A percentile compares a stretch with the other conserved stretches of the same genome.
phyloP scores from a whole-genome alignment of 306 rosid genomes.

The Vigna unguiculata region DNA sequence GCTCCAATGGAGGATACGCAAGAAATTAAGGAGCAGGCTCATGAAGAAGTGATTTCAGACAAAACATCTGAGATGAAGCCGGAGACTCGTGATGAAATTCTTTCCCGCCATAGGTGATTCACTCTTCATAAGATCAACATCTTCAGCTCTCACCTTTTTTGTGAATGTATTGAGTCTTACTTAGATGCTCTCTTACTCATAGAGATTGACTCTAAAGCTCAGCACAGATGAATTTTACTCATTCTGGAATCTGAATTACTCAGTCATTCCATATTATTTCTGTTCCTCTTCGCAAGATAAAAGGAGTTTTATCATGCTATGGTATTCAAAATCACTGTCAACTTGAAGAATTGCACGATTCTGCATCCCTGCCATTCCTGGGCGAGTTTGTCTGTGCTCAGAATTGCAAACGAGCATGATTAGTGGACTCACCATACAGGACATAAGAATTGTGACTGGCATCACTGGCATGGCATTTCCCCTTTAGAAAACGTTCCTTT shows the following conservation, averaged over 20 bases:
- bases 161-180: conserved; percentile 23
- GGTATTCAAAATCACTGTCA: too few relatives aligned
- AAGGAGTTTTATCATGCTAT: not conserved
- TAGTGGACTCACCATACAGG: too few relatives aligned
- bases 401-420: too few relatives aligned
- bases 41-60: conserved; percentile 64
- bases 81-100: conserved; percentile 84
- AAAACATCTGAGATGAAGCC: conserved; percentile 50
- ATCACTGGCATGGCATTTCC: not conserved
- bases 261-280: not conserved
- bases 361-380: too few relatives aligned
- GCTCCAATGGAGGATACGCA: conserved; percentile 70
- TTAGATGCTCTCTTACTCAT: not conserved
- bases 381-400: too few relatives aligned
- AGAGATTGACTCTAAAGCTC: not conserved
- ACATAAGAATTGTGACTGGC: too few relatives aligned
- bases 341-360: too few relatives aligned
- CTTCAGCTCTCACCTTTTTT: not conserved
- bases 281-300: conserved; percentile 19
- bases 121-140: conserved; percentile 19
- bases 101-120: conserved; percentile 60
- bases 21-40: conserved; percentile 51
- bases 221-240: not conserved
- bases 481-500: conserved; percentile 5
- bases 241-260: not conserved